These are phyloP conservation scores for Corymbia citriodora DNA, from an alignment of 441 rosid species.

Conservation along the genomic window DNA sequence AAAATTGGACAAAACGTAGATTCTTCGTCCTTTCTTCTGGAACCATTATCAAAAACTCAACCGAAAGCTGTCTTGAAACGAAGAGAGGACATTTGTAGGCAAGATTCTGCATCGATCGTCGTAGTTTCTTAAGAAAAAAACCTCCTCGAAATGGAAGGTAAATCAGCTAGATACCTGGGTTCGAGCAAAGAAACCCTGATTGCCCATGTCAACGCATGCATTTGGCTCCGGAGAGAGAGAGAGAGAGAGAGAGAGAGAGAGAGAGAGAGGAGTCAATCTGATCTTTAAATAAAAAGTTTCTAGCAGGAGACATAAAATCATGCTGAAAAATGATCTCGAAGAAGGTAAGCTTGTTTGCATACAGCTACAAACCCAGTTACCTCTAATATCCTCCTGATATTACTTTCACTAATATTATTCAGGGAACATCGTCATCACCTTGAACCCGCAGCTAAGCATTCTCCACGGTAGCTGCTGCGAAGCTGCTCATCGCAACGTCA, in stretches of 20 bases:
- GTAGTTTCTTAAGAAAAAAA: not conserved
- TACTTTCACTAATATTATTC: constrained; percentile 19
- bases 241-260: not conserved
- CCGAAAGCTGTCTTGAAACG: not conserved
- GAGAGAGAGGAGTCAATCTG: not conserved
- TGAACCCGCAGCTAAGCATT: constrained; percentile 16
- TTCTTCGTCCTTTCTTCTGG: not conserved
- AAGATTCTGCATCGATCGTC: not conserved
- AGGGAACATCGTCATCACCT: constrained; percentile 32
- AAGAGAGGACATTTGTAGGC: not conserved
- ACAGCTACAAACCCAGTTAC: not conserved
- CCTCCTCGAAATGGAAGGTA: not conserved
- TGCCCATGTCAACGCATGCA: not conserved
- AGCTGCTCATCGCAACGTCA: constrained; percentile 14
- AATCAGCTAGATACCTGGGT: not conserved
- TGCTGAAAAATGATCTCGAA: not conserved
- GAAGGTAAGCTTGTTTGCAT: not conserved
- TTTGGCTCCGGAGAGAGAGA: not conserved
- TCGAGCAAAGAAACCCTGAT: not conserved
- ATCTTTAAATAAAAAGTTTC: not conserved
- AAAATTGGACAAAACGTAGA: not conserved
- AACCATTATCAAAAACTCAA: not conserved
- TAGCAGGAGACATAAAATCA: not conserved
- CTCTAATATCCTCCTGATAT: constrained; percentile 17
- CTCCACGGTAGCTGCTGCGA: constrained; percentile 32